Evolutionary conservation across 2,329 filamentous ascomycete genomes (phyloP).

Genomic region (Penicillium palitans): DNA sequence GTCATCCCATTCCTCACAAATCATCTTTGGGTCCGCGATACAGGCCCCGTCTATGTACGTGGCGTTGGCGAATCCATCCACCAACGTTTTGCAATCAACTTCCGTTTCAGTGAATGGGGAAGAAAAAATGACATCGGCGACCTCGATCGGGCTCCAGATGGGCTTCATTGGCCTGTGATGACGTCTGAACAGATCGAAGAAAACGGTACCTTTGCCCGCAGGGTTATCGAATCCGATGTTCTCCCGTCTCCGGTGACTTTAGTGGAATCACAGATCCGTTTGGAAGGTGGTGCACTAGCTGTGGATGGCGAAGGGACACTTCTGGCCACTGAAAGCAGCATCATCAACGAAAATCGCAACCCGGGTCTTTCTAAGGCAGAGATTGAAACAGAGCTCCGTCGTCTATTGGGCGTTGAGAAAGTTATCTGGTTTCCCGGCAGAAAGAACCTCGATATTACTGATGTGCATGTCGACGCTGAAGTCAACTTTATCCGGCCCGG

Average conservation of each 20-base stretch:
- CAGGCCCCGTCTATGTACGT: conserved; percentile 21
- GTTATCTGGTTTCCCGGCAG: conserved; percentile 32
- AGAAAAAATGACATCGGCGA: conserved; percentile 15
- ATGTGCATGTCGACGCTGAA: conserved; percentile 29
- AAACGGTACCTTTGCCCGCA: conserved; percentile 17
- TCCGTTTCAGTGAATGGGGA: conserved; percentile 26
- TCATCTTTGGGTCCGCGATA: conserved; percentile 24
- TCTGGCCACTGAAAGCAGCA: conserved; percentile 31
- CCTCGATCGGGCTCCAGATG: conserved; percentile 14
- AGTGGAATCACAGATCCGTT: conserved; percentile 19
- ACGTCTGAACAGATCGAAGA: conserved; percentile 11
- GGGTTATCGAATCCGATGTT: conserved; percentile 11
- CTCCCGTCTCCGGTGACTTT: conserved; percentile 13
- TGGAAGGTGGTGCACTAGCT: conserved; percentile 33
- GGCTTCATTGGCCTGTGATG: conserved; percentile 18
- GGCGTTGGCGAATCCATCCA: conserved; percentile 9
- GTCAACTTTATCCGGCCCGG: conserved; percentile 21
- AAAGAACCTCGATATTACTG: conserved; percentile 31
- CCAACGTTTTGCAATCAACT: conserved; percentile 17
- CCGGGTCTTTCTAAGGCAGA: conserved; percentile 18
- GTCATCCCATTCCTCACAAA: conserved; percentile 21
- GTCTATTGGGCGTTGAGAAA: conserved; percentile 28
- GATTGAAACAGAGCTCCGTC: conserved; percentile 27
- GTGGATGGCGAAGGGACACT: conserved; percentile 35
- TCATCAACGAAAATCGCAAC: conserved; percentile 33